Evolutionary conservation across 441 rosid genomes (phyloP).

Genomic region (Gossypium davidsonii): DNA sequence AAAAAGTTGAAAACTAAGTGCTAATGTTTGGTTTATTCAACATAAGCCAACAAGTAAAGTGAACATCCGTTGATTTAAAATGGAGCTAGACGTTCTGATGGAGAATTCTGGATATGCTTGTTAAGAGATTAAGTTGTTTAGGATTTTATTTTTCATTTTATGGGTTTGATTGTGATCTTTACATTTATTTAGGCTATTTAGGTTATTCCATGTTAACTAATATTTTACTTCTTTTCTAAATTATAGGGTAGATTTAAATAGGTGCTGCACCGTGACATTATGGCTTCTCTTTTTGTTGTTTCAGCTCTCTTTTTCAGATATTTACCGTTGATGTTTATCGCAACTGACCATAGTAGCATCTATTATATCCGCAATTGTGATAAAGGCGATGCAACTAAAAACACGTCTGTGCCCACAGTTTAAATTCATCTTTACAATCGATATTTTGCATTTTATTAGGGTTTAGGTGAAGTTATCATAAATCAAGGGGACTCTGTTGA

Average conservation of each 20-base stretch:
- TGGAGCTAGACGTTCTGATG: not conserved
- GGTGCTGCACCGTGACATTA: not conserved
- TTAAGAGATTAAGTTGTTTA: not conserved
- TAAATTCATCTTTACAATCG: not conserved
- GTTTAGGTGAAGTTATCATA: not conserved
- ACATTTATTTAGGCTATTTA: not conserved
- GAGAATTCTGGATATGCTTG: not conserved
- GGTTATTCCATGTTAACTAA: not conserved
- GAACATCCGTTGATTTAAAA: not conserved
- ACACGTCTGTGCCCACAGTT: not conserved
- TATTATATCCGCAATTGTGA: not conserved
- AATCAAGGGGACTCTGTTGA: not conserved
- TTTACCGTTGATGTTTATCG: not conserved
- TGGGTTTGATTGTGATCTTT: not conserved
- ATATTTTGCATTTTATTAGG: not conserved
- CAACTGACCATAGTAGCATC: not conserved
- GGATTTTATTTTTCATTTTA: not conserved
- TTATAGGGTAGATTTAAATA: not conserved
- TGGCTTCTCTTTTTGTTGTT: not conserved
- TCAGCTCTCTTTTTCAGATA: not conserved
- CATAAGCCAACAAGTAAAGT: constrained; percentile 5
- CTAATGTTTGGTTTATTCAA: not conserved
- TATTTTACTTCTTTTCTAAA: not conserved
- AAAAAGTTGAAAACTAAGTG: not conserved
- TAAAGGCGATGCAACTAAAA: not conserved